Conservation (phyloP, 352 stramenopile species). For the Globisporangium acanthophoron region DNA sequence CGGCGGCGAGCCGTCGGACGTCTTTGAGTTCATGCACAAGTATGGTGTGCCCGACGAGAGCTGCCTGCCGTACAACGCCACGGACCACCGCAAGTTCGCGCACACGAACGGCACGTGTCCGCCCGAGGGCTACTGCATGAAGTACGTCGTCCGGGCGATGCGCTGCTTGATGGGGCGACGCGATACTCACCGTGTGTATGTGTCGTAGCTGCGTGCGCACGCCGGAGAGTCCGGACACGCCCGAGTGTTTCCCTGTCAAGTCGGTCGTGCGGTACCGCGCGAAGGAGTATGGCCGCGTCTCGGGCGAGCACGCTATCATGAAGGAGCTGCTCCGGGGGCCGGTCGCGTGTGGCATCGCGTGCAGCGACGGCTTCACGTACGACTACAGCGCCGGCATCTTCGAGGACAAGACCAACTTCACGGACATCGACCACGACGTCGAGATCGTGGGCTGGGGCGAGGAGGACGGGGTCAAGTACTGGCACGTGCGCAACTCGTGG, state of each 20-base stretch:
- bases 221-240: conserved; percentile 30
- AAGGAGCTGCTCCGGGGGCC: conserved; percentile 80
- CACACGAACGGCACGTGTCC: conserved; percentile 49
- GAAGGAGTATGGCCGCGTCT: conserved; percentile 59
- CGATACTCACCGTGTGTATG: neutral
- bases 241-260: conserved; percentile 67
- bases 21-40: conserved; percentile 61
- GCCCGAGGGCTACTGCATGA: conserved; percentile 61
- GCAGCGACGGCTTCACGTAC: conserved; percentile 75
- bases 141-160: conserved; percentile 16
- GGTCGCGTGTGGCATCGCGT: conserved; percentile 92
- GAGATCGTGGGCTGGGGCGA: conserved; percentile 91
- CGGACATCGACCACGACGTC: conserved; percentile 82
- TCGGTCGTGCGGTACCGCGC: conserved; percentile 79
- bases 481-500: conserved; percentile 95
- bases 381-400: conserved; percentile 93
- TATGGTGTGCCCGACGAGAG: conserved; percentile 52
- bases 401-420: conserved; percentile 84
- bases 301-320: conserved; percentile 79
- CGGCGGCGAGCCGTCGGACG: conserved; percentile 47
- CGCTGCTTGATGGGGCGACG: conserved; percentile 5
- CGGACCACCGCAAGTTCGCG: conserved; percentile 49
- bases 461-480: conserved; percentile 91
- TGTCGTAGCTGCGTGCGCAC: conserved; percentile 72
- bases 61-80: conserved; percentile 57